Base-by-base conservation (phyloP, 371 early-diverging fungal species). In the Syncephalis fuscata region DNA sequence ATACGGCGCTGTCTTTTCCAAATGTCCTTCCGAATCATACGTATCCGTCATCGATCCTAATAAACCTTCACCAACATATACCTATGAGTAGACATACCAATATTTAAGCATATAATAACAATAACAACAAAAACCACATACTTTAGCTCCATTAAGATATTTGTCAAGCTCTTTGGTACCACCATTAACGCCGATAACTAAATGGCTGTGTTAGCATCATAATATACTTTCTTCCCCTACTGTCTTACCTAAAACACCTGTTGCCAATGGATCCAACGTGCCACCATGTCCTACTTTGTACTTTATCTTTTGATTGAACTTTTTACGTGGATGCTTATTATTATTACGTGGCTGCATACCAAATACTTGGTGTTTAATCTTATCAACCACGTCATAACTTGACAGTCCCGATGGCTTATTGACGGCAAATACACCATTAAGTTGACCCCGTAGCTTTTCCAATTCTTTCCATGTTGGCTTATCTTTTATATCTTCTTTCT, bases 191-290 rank as follows among this genome's bases (percentile, higher is more conserved):
- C 66, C 70, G 8, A 71, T 42, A 9, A 71, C 58, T 26, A 51
- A 19, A 46, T 32, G 11, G 4, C 4, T 32, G 11, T 7, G 11
- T 32, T 7, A 32, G 11, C 11, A 32, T 32, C 32, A 32, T 32
- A 11, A 32, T 32, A 7, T 11, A 32, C 11, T 32, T 4, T 32
- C 4, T 4, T 5, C 2, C 44, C 19, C 23, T 15, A 8, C 1
- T 20, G 15, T 46, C 3, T 32, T 49, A 64, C 66, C 66, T 11
- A 74, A 55, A 16, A 73, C 61, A 10, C 77, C 77, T 2, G 63
- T 52, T 2, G 77, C 77, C 44, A 76, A 51, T 2, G 77, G 77
- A 51, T 76, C 77, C 45, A 76, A 51, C 0, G 77, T 76, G 20
- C 77, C 77, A 1, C 76, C 77, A 52, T 76, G 77, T 0, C 77